A percentile compares a stretch with the other conserved stretches of the same genome.
These are phyloP conservation scores for Sclerospora graminicola DNA, from an alignment of 352 stramenopile species.

Conservation along the genomic window DNA sequence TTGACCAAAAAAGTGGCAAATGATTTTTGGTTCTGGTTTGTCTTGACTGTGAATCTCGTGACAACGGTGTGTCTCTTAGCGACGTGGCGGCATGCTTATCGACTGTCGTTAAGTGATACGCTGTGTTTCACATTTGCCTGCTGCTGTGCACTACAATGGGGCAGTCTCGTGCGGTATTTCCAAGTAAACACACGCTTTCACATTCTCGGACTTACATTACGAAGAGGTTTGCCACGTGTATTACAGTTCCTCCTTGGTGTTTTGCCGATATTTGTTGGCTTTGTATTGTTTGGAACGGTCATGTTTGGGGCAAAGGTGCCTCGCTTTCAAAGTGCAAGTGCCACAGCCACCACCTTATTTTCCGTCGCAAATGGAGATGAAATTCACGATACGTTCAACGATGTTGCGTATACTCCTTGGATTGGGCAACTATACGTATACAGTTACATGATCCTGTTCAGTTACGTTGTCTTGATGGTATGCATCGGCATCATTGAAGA, in stretches of 20 bases:
- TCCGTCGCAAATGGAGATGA: conserved; percentile 82
- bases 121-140: conserved; percentile 53
- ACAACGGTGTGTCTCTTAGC: conserved; percentile 39
- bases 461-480: conserved; percentile 85
- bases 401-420: conserved; percentile 56
- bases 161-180: conserved; percentile 65
- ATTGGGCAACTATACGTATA: conserved; percentile 82
- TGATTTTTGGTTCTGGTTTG: conserved; percentile 65
- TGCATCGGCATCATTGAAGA: conserved; percentile 87
- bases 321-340: conserved; percentile 55
- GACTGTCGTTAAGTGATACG: conserved; percentile 37
- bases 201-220: conserved; percentile 68
- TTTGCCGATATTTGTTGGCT: conserved; percentile 74
- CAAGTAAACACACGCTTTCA: conserved; percentile 60
- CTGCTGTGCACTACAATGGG: conserved; percentile 66
- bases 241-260: conserved; percentile 78
- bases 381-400: conserved; percentile 79
- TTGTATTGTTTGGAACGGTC: conserved; percentile 76
- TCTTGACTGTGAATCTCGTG: conserved; percentile 37
- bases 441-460: conserved; percentile 82
- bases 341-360: conserved; percentile 73
- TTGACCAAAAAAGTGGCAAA: conserved; percentile 13
- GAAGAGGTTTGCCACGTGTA: conserved; percentile 53
- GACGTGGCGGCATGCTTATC: conserved; percentile 45
- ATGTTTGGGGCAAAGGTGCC: conserved; percentile 80